Base-by-base conservation (phyloP, 2,329 filamentous ascomycete genomes). In the Botrytis cinerea region DNA sequence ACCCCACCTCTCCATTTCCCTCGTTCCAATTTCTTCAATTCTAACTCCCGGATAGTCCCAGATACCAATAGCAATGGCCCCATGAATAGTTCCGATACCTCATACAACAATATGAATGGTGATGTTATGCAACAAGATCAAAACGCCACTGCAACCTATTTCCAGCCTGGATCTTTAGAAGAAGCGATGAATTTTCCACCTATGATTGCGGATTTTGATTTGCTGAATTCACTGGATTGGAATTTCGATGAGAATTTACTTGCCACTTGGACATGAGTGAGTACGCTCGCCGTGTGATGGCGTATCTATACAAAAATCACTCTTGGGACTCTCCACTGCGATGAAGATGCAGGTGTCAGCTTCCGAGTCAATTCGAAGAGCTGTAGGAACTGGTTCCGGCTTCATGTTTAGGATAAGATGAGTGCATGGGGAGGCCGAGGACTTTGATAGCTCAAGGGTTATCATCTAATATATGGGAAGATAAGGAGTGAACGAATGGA, bases 221-320 rank as follows among this genome's bases (percentile, higher is more conserved):
- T 76, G 9, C 74, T 75, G 14, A 74, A 74, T 74, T 74, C 75
- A 5, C 59, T 77, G 68, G 75, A 76, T 71, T 78, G 75, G 76
- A 73, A 72, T 40, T 69, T 77, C 32, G 73, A 74, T 64, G 73
- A 74, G 4, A 73, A 73, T 32, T 38, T 70, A 28, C 43, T 70
- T 7, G 40, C 28, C 5, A 54, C 51, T 51, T 73, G 71, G 71
- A 54, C 57, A 35, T 73, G 57, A 71, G 54, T 25, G 8, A 4
- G 20, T n/a, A 20, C n/a, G 12, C n/a, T 64, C 38, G 10, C 28
- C 40, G 25, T 22, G 61, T 2, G 18, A 32, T 28, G 61, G 25
- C 40, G 4, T 1, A n/a, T 35, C 1, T 32, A 64, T 20, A 28
- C 43, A 35, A 35, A 14, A 35, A 4, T 10, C 2, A 46, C 18